These are phyloP conservation scores for Margaritispora aquatica DNA, from an alignment of 495 filamentous ascomycete species.

Conservation along the genomic window DNA sequence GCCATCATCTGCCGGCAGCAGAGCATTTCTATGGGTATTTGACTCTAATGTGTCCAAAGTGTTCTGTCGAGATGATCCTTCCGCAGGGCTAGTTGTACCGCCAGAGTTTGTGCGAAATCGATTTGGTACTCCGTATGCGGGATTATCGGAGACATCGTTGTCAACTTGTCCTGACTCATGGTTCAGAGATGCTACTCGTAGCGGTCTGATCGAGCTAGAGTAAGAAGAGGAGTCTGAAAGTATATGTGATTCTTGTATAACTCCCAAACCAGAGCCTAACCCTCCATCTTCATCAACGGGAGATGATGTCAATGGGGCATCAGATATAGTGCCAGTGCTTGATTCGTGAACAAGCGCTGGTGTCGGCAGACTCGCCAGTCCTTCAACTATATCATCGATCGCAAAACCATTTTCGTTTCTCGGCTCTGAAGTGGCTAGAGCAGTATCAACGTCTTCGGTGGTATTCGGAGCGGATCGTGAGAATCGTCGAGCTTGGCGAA, in stretches of 20 bases:
- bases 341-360: neutral
- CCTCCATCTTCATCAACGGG: constrained; percentile 24
- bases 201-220: constrained; percentile 5
- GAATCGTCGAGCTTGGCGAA: constrained; percentile 68
- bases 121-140: constrained; percentile 20
- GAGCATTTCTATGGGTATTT: constrained; percentile 19
- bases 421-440: neutral
- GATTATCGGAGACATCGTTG: constrained; percentile 20
- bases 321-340: constrained; percentile 1
- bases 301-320: constrained; percentile 18
- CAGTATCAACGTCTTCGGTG: neutral
- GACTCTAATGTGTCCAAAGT: constrained; percentile 4
- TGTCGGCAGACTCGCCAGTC: constrained; percentile 6
- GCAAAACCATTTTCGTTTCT: constrained; percentile 17
- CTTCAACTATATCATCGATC: constrained; percentile 17
- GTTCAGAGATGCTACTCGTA: constrained; percentile 5
- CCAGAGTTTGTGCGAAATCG: constrained; percentile 15
- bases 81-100: constrained; percentile 18
- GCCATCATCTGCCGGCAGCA: constrained; percentile 87
- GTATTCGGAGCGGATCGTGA: constrained; percentile 32
- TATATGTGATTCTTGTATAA: constrained; percentile 1
- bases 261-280: constrained; percentile 18
- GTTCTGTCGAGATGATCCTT: constrained; percentile 17
- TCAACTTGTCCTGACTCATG: constrained; percentile 11
- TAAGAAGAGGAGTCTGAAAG: neutral